Percentiles rank a stretch among this genome's conserved stretches.
Conservation (phyloP, 805 yeast species). For the Candida endomychidarum region DNA sequence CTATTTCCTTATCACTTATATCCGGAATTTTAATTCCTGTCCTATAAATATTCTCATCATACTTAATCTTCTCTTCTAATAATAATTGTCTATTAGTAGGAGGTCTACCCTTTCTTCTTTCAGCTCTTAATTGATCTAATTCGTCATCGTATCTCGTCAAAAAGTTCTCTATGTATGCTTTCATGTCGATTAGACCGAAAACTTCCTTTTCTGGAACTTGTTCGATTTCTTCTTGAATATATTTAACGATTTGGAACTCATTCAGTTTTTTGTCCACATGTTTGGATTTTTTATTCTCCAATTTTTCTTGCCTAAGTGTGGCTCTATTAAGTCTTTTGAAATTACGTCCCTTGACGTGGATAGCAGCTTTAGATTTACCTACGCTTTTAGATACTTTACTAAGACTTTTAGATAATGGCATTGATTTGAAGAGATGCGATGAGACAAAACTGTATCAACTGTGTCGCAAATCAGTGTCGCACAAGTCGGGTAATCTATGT, state of each 20-base stretch:
- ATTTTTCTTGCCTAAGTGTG: conserved; percentile 75
- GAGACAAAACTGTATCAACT: too few relatives aligned
- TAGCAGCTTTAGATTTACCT: conserved; percentile 51
- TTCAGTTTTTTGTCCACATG: conserved; percentile 59
- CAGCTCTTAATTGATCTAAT: conserved; percentile 54
- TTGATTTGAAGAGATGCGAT: too few relatives aligned
- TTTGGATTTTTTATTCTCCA: conserved; percentile 57
- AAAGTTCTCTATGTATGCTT: conserved; percentile 58
- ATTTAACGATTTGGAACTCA: conserved; percentile 60
- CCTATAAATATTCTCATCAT: conserved; percentile 59
- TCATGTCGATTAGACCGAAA: conserved; percentile 60
- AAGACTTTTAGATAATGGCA: conserved; percentile 72
- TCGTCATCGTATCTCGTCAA: conserved; percentile 76
- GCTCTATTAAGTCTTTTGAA: conserved; percentile 83
- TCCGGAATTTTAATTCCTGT: conserved; percentile 78
- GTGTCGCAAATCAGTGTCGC: too few relatives aligned
- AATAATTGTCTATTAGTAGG: conserved; percentile 66
- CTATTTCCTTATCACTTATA: conserved; percentile 58
- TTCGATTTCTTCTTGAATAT: conserved; percentile 37
- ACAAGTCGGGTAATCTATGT: too few relatives aligned
- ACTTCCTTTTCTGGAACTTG: conserved; percentile 24
- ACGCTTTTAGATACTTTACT: conserved; percentile 63
- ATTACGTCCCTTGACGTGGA: conserved; percentile 89
- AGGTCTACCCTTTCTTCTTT: conserved; percentile 88
- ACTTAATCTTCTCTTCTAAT: conserved; percentile 59